Base-by-base conservation (phyloP, 805 yeast species). In the Saturnispora saitoi region DNA sequence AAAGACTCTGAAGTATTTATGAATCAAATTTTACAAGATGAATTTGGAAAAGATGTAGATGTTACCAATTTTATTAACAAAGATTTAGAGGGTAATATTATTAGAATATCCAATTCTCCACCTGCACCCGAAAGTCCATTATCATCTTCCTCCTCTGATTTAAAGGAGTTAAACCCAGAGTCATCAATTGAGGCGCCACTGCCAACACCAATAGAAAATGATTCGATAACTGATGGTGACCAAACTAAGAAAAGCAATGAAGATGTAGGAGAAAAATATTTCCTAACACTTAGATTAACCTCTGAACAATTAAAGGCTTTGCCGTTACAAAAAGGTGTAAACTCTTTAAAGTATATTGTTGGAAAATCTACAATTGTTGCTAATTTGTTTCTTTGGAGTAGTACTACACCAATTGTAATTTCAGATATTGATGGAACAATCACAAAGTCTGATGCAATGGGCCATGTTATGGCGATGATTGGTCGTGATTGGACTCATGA, bases 401-500 rank as follows among this genome's bases (percentile, higher is more conserved):
- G 82, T 55, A 73, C 80, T 49, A 81, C 83, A 0, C 97, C 98
- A 1, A 85, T 93, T 38, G 99, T 93, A 6, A 91, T 93, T 24
- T 87, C 96, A 8, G 99, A 93, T 67, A 93, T 93, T 50, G 99
- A 93, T 64, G 99, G 99, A 15, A 93, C 99, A 1, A 93, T 93
- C 55, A 93, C 99, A 15, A 90, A 89, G 65, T 89, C 97, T 0
- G 99, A 93, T 69, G 99, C 99, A 0, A 70, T 93, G 58, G 99
- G 99, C 3, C 99, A 93, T 66, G 91, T 93, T 2, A 71, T 93
- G 64, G 89, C 93, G 15, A 81, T 91, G 80, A 71, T 93, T 32
- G 99, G 99, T 4, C 78, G 88, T 57, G 99, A 93, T 69, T 93
- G 99, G 99, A 93, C 99, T 0, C 99, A 93, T 63, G 78, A 81